These are phyloP conservation scores for Trametes villosa DNA, from an alignment of 768 basidiomycete genomes.

Conservation along the genomic window DNA sequence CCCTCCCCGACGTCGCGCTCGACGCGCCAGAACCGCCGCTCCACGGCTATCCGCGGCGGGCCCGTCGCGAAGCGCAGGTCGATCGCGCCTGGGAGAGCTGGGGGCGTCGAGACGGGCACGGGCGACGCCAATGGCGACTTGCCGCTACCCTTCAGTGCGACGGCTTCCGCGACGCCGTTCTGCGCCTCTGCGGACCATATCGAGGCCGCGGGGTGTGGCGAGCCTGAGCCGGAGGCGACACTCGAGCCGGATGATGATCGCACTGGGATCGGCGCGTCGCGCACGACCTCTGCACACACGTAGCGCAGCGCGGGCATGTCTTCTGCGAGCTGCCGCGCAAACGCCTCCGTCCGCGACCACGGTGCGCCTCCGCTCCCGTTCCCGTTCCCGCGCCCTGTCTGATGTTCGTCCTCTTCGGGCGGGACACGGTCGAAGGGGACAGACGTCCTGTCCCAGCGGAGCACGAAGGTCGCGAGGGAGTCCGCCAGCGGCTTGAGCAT, in stretches of 20 bases:
- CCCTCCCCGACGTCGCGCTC: too few species aligned
- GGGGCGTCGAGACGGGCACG: not conserved
- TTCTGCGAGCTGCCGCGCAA: slow-evolving; percentile 8
- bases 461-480: slow-evolving; percentile 13
- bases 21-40: slow-evolving; percentile 19
- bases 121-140: too few species aligned
- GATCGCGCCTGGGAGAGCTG: not conserved
- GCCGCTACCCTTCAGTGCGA: not conserved
- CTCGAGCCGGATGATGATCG: not conserved
- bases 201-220: not conserved
- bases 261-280: slow-evolving; percentile 5
- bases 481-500: slow-evolving; percentile 15
- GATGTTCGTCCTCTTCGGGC: slow-evolving; percentile 11
- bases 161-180: slow-evolving; percentile 1
- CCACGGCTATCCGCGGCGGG: not conserved
- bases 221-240: not conserved
- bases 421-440: slow-evolving; percentile 19
- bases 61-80: not conserved
- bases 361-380: too few species aligned
- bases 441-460: slow-evolving; percentile 22
- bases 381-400: too few species aligned
- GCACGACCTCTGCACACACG: slow-evolving; percentile 13
- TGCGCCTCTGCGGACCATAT: slow-evolving; percentile 11
- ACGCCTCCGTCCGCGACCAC: not conserved
- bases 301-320: slow-evolving; percentile 14